These are phyloP conservation scores for Leptographium radiaticola DNA, from an alignment of 2,329 filamentous ascomycete species.

Conservation along the genomic window DNA sequence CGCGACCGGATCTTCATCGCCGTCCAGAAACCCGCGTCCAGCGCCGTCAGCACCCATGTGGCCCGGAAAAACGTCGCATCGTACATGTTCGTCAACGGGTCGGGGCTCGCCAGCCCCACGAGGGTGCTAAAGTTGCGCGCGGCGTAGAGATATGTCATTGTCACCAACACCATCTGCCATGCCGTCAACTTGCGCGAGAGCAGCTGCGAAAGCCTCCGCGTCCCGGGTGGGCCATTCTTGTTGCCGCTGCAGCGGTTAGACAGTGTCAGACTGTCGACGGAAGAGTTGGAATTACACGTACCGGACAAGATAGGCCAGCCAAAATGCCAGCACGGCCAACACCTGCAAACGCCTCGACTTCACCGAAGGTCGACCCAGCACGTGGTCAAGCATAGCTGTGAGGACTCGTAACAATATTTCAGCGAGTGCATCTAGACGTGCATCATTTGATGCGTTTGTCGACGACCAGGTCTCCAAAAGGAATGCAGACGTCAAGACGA, in stretches of 20 bases:
- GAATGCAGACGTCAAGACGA: no score
- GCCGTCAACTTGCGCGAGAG: slow-evolving; percentile 61
- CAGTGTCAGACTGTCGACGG: slow-evolving; percentile 9
- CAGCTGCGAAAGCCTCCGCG: slow-evolving; percentile 57
- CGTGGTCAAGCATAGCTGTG: slow-evolving; percentile 60
- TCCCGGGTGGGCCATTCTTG: slow-evolving; percentile 72
- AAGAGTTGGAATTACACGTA: slow-evolving; percentile 22
- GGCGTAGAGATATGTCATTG: slow-evolving; percentile 82
- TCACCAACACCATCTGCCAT: slow-evolving; percentile 82
- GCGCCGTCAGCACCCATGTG: slow-evolving; percentile 88
- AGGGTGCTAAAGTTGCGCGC: slow-evolving; percentile 90
- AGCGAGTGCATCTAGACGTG: neutral
- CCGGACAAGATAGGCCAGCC: slow-evolving; percentile 74
- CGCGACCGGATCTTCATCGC: slow-evolving; percentile 79
- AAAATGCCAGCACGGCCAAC: slow-evolving; percentile 79
- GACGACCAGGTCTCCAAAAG: no score
- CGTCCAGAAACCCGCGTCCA: slow-evolving; percentile 97
- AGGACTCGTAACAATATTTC: neutral
- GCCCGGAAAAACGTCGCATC: slow-evolving; percentile 85
- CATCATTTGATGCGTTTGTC: no score
- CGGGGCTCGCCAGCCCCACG: slow-evolving; percentile 78
- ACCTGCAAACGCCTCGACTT: slow-evolving; percentile 90
- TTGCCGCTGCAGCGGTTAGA: slow-evolving; percentile 46
- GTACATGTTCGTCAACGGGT: slow-evolving; percentile 90
- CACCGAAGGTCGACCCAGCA: slow-evolving; percentile 78